phyloP scores from a whole-genome alignment of 2,329 filamentous ascomycete species.

The Colletotrichum siamense region DNA sequence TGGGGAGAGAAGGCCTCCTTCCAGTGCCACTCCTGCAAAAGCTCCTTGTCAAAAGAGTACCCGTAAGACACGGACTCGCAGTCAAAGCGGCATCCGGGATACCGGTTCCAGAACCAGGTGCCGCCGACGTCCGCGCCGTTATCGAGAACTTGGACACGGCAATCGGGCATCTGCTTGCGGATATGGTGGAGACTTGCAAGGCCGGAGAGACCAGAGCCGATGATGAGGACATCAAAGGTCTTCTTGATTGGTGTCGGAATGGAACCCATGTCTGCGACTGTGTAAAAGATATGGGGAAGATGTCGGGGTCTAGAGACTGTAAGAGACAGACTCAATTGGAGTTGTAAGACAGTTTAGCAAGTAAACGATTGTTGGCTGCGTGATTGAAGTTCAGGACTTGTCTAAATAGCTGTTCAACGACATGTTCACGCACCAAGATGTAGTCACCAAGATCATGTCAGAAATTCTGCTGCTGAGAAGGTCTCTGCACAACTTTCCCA shows the following conservation, averaged over 20 bases:
- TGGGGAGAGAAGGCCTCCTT: constrained; percentile 4
- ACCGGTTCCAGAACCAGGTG: constrained; percentile 57
- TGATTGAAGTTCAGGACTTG: background rate
- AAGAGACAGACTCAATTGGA: background rate
- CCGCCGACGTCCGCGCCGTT: constrained; percentile 50
- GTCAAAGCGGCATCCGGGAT: constrained; percentile 59
- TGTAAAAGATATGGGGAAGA: background rate
- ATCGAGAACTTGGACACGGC: constrained; percentile 34
- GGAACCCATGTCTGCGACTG: background rate
- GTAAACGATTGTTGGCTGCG: background rate
- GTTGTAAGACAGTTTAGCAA: background rate
- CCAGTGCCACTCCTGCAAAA: constrained; percentile 7
- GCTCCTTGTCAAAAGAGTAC: background rate
- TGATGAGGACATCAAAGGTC: background rate
- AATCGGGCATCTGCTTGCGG: constrained; percentile 1
- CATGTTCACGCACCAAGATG: background rate
- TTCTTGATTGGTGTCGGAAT: background rate
- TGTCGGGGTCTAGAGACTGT: background rate
- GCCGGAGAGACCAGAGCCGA: constrained; percentile 9
- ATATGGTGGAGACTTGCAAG: constrained; percentile 11
- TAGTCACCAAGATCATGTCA: background rate
- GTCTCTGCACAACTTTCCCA: background rate
- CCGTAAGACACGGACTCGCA: constrained; percentile 30
- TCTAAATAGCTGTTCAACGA: background rate
- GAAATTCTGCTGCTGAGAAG: background rate